Evolutionary conservation across 176 grass and related monocot species (phyloP), one percentile per base, ranked within the genome.

Genomic region (Chrysopogon serrulatus): DNA sequence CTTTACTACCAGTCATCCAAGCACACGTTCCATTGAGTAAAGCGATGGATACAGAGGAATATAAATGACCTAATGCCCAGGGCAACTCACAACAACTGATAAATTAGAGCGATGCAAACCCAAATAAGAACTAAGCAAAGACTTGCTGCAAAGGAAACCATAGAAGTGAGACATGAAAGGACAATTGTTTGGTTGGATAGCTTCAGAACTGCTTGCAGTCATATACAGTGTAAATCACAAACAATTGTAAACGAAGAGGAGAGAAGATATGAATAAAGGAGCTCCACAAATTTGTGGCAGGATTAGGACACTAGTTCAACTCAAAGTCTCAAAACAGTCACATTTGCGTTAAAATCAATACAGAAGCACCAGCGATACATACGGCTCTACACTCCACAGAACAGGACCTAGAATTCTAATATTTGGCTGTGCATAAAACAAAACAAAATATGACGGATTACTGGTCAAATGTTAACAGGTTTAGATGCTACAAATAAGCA

Each of bases 41-140:
- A 79, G 7, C 33, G 16, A 65, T 72, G 82, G 59, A 68, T 74
- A 74, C 24, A 78, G 39, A 84, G 72, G 39, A 47, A 85, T 40
- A 84, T 60, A 80, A 8, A 75, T 12, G 15, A 27, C 60, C 36
- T 10, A 27, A 68, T 45, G 36, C 45, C 32, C 60, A 80, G 59
- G 6, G 4, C 43, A 89, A 53, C 32, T 80, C 57, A 60, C 68
- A 76, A 35, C 11, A 72, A 64, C 27, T 34, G 5, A 79, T 79
- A 44, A 18, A 79, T 34, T 33, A 51, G 53, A 41, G 5, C 5
- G 0, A 62, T 27, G 64, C 33, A 77, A 81, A 65, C 16, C 43
- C 64, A 77, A 77, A 71, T 35, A 17, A 32, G 8, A 59, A 53
- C 27, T 83, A 30, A 83, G 31, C 21, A 65, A 67, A 73, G 27